Percentiles rank a stretch among this genome's conserved stretches.
phyloP scores from a whole-genome alignment of 1,139 yeast genomes.

The Yamadazyma trypodendri region DNA sequence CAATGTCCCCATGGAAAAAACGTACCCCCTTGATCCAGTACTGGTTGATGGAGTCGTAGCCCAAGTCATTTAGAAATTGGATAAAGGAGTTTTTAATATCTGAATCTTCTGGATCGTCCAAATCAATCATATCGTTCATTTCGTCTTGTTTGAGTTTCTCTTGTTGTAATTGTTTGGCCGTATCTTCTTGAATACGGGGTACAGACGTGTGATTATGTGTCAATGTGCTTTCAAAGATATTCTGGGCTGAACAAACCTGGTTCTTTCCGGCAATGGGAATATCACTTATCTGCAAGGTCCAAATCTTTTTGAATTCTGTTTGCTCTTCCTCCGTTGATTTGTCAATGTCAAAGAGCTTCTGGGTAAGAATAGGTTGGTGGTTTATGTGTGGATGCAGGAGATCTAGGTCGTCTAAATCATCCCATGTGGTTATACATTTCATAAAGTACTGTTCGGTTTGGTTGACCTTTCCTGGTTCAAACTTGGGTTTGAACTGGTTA shows the following conservation, averaged over 20 bases:
- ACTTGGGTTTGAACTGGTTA: conserved; percentile 44
- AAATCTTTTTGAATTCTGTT: conserved; percentile 22
- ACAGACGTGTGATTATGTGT: conserved; percentile 40
- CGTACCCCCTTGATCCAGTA: conserved; percentile 67
- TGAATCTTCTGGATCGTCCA: conserved; percentile 1
- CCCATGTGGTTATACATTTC: conserved; percentile 48
- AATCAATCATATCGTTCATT: conserved; percentile 3
- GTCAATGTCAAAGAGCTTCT: conserved; percentile 30
- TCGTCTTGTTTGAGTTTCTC: conserved; percentile 1
- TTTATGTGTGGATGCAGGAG: conserved; percentile 28
- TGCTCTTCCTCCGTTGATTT: conserved; percentile 2
- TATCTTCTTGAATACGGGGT: conserved; percentile 7
- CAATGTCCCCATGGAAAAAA: conserved; percentile 63
- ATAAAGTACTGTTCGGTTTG: conserved; percentile 49
- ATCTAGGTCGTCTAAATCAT: conserved; percentile 24
- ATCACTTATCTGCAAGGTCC: conserved; percentile 74
- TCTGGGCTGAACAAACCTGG: conserved; percentile 61
- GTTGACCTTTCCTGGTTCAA: conserved; percentile 51
- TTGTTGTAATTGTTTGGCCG: conserved; percentile 4
- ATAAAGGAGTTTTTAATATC: conserved; percentile 36
- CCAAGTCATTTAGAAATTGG: conserved; percentile 60
- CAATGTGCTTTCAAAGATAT: conserved; percentile 66
- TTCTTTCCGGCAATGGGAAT: conserved; percentile 86
- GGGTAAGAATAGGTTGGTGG: conserved; percentile 12
- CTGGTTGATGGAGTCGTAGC: conserved; percentile 66